A percentile compares a stretch with the other conserved stretches of the same genome.
Conservation (phyloP, 1,284 basidiomycete genomes). For the Sporisorium sorghi region DNA sequence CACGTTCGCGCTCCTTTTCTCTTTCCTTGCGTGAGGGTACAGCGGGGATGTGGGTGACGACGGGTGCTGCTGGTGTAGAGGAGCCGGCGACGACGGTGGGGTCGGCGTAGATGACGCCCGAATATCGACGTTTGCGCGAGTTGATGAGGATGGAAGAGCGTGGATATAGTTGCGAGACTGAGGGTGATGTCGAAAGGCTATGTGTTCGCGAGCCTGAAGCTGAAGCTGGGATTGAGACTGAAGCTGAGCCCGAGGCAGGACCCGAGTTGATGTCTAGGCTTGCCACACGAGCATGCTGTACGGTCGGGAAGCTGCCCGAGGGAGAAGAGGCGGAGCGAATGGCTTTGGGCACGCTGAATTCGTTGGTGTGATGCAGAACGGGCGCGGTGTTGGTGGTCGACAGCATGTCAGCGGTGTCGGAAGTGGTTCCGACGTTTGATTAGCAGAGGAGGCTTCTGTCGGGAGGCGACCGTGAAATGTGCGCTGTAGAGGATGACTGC, state of each 20-base stretch:
- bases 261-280: constrained; percentile 34
- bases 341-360: constrained; percentile 23
- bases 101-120: constrained; percentile 38
- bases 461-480: not conserved
- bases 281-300: constrained; percentile 29
- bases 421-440: constrained; percentile 1
- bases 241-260: constrained; percentile 6
- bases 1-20: constrained; percentile 50
- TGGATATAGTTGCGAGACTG: constrained; percentile 25
- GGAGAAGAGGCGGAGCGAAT: constrained; percentile 36
- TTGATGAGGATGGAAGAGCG: constrained; percentile 53
- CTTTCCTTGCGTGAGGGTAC: constrained; percentile 47
- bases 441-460: not conserved
- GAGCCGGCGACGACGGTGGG: constrained; percentile 6
- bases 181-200: constrained; percentile 27
- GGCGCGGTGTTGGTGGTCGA: constrained; percentile 33
- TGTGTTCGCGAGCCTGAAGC: constrained; percentile 12
- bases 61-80: constrained; percentile 29
- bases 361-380: constrained; percentile 33
- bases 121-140: constrained; percentile 41
- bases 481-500: no score
- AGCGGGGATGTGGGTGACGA: constrained; percentile 52
- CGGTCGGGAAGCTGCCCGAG: constrained; percentile 27
- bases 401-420: constrained; percentile 20
- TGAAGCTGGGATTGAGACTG: not conserved